These are phyloP conservation scores for Dipteronia sinensis DNA, from an alignment of 345 rosid species.

Conservation along the genomic window DNA sequence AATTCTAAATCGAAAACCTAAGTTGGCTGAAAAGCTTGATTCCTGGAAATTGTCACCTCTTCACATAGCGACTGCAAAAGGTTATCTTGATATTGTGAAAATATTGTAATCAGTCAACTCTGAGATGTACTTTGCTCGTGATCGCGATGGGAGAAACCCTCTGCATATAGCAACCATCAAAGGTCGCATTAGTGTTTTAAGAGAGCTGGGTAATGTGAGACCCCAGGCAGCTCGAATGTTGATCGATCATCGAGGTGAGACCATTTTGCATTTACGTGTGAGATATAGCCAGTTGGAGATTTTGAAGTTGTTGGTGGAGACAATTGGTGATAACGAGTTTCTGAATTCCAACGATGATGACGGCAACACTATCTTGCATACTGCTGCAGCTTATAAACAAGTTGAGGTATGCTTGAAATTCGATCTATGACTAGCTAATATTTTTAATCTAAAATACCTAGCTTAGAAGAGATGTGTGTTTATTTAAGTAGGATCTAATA, in stretches of 20 bases:
- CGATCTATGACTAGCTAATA: no score
- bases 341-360: no score
- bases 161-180: conserved; percentile 15
- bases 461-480: no score
- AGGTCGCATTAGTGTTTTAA: neutral
- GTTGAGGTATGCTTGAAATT: no score
- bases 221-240: neutral
- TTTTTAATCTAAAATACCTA: no score
- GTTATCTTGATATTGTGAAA: neutral
- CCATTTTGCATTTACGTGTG: conserved; percentile 23
- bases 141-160: conserved; percentile 10
- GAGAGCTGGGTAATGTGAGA: neutral
- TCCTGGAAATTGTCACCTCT: conserved; percentile 1
- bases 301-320: no score
- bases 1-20: conserved; percentile 1
- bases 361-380: no score
- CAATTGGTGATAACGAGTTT: no score
- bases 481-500: no score
- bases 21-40: conserved; percentile 7
- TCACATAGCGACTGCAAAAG: conserved; percentile 15
- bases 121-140: neutral
- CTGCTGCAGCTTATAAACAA: no score
- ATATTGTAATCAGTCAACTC: neutral
- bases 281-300: neutral
- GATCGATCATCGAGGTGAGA: neutral